Evolutionary conservation across 2,329 filamentous ascomycete genomes (phyloP), one percentile per base, ranked within the genome.

Genomic region (Colletotrichum acutatum): DNA sequence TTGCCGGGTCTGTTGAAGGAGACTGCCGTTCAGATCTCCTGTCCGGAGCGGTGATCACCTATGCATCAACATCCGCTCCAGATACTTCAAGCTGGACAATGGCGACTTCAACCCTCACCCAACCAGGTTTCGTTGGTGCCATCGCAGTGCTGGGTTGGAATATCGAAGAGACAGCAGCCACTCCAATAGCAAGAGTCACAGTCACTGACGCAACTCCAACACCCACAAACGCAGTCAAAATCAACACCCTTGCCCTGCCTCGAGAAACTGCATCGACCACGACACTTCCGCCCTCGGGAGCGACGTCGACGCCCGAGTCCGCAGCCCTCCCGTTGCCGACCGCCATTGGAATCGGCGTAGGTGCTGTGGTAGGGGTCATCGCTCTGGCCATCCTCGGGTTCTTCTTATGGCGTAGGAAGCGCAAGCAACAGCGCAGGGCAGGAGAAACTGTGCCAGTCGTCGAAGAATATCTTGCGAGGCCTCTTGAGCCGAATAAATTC

Each of bases 1-100:
- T 64, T n/a, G 11, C 14, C 4, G 66, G 66, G 8, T 64, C 52
- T 5, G 37, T 68, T 2, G 32, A 19, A 19, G 66, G 66, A 28
- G 60, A 68, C 26, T 64, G 66, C 34, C 59, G 34, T 26, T 65
- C 59, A 14, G 32, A 68, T n/a, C 24, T 68, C 6, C 7, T 68
- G 12, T 46, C 59, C 19, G 52, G 22, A 8, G 59, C 59, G 2
- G 52, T 68, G 32, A 24, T 64, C 5, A 68, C 66, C 9, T 64
- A 52, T 6, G 59, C 59, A n/a, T 64, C 66, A 14, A 66, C 46
- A 12, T 26, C 42, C 24, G 28, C 22, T 24, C 52, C 62, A 9
- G 42, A 57, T 16, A 37, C 9, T 16, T 32, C 16, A 28, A 52
- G 26, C 8, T 65, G 62, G 62, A 65, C 22, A 7, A 57, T 65